Evolutionary conservation across 306 rosid genomes (phyloP), one percentile per base, ranked within the genome.

Genomic region (Ormosia semicastrata): DNA sequence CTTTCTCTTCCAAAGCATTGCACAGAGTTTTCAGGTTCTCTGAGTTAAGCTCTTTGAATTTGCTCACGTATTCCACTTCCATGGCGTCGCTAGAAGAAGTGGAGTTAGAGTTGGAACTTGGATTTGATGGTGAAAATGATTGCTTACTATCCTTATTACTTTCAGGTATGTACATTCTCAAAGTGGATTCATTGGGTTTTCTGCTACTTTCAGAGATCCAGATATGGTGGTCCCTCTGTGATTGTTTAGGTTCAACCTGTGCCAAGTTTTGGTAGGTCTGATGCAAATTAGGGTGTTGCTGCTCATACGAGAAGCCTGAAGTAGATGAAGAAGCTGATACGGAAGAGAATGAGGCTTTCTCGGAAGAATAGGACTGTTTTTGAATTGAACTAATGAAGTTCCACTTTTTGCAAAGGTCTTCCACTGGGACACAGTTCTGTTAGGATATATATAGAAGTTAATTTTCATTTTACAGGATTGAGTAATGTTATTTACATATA

Each of bases 361-460:
- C 97, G 6, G 83, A 81, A 83, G 73, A 79, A 79, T 86, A 86
- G 56, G 86, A 57, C 30, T 88, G 93, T 11, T 87, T 91, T 84
- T 91, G 93, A 52, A 66, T 82, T 86, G 94, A 88, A 66, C 78
- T 86, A 85, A 87, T 76, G 2, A 90, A 89, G 86, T 82, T 93
- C 97, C 97, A 92, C 87, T 88, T 90, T 79, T 81, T 86, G 95
- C 91, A 90, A 84, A 89, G 90, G 67, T 92, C 92, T 81, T 91
- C 74, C 79, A 88, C 86, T 66, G 85, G 84, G 81, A 87, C 94
- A 82, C 87, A 84, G 56, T 77, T 89, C 97, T 95, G 92, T 66
- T 54, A 62, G 14, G 77, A 24, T 24, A 24, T 24, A 68, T 57
- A 73, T 59, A 87, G 87, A 81, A 73, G 88, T 82, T 80, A 69